These are phyloP conservation scores for Saccharomycopsis fibuligera DNA, from an alignment of 805 yeast species.

Conservation along the genomic window DNA sequence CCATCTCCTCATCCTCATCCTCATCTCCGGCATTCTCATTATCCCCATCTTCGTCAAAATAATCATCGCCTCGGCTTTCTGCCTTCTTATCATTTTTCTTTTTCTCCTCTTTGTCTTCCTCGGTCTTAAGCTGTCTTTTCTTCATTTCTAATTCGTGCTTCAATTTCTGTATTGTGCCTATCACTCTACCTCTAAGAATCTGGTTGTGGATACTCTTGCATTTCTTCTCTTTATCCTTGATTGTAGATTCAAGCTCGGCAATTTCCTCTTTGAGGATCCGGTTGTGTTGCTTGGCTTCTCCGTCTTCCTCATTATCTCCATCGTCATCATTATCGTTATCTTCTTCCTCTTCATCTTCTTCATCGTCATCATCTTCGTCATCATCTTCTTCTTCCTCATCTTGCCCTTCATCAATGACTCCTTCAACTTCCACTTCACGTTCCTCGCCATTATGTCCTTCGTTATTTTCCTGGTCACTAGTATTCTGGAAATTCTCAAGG, in stretches of 20 bases:
- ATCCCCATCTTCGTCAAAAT: conserved; percentile 28
- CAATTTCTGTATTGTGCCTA: conserved; percentile 71
- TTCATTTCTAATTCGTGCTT: conserved; percentile 79
- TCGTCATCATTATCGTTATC: conserved; percentile 48
- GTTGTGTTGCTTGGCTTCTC: conserved; percentile 52
- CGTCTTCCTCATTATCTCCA: conserved; percentile 50
- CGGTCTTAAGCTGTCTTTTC: conserved; percentile 50
- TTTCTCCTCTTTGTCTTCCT: conserved; percentile 27
- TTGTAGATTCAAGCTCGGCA: conserved; percentile 69
- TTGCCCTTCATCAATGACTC: conserved; percentile 36
- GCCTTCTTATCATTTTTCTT: conserved; percentile 29
- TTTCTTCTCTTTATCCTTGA: conserved; percentile 67
- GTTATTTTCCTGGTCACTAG: conserved; percentile 29
- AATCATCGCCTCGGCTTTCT: conserved; percentile 27
- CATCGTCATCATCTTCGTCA: conserved; percentile 42
- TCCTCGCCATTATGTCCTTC: conserved; percentile 22
- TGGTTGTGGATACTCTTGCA: conserved; percentile 72
- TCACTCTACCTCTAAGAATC: conserved; percentile 78
- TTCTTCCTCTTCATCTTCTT: conserved; percentile 39
- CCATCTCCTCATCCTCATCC: conserved; percentile 29
- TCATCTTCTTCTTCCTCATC: conserved; percentile 39
- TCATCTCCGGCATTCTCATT: conserved; percentile 30
- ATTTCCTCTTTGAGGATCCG: conserved; percentile 82
- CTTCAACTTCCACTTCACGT: conserved; percentile 35
- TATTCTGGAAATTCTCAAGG: conserved; percentile 29